Base-by-base conservation (phyloP, 2,329 filamentous ascomycete genomes). In the Diplodia seriata region DNA sequence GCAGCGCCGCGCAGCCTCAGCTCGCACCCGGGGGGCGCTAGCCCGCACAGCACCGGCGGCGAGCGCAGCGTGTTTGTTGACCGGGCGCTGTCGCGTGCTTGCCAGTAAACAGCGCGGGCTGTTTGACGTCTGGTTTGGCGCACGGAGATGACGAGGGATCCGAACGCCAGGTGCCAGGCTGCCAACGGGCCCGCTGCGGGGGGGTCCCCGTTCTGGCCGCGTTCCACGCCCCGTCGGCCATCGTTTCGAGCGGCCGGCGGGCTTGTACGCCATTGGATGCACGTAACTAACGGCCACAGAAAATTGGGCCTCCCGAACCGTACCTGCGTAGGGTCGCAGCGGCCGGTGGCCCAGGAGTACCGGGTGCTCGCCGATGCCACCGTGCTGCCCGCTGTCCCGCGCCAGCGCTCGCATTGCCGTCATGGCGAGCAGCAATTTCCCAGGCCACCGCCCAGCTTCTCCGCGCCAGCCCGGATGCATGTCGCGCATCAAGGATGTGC, bases 401-500 rank as follows among this genome's bases (percentile, higher is more conserved):
- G 18, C 51, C 51, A n/a, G 51, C 6, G 51, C 36, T 33, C 33
- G 56, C 56, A 61, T 61, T 49, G 56, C 29, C 57, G 57, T 36
- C 43, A 36, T 57, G 7, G 23, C 20, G 36, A 43, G 20, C 26
- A 29, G 40, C 49, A 65, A 65, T 65, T 65, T 65, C 49, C 61
- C 61, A 9, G 49, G 47, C 47, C 59, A 54, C n/a, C 59, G 65
- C 54, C 55, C 53, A 61, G 40, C 55, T 53, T 67, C 54, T 51
- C 55, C 40, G 55, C 49, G 54, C 55, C 26, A 14, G 40, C 29
- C 20, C 26, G 57, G 64, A 56, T 66, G 64, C 64, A 66, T 66
- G 51, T 66, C 47, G 62, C 57, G 57, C 57, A 62, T 62, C 57
- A 62, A 62, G 57, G 57, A 62, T 62, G 33, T 26, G 57, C 57